These are phyloP conservation scores for Trypanosoma lewisi DNA, from an alignment of 208 protist species.

Conservation along the genomic window DNA sequence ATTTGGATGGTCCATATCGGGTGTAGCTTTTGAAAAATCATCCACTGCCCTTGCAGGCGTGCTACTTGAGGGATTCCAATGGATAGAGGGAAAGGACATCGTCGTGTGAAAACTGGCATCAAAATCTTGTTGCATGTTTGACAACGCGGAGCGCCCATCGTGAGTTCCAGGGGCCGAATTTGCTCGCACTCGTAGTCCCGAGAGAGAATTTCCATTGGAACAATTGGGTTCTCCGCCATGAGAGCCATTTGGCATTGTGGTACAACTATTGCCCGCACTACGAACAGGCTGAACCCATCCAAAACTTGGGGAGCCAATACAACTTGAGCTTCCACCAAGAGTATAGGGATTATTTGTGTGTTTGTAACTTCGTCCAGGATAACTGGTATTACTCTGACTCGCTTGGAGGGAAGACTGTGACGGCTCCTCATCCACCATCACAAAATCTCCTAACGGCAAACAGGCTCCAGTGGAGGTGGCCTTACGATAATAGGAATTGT, in stretches of 20 bases:
- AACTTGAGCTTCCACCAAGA: slow-evolving; percentile 11
- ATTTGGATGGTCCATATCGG: neutral
- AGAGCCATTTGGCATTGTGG: slow-evolving; percentile 1
- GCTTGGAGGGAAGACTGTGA: slow-evolving; percentile 27
- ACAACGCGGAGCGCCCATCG: neutral
- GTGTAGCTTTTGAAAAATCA: neutral
- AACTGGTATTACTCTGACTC: slow-evolving; percentile 26
- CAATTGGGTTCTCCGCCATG: neutral
- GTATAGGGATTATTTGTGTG: slow-evolving; percentile 27
- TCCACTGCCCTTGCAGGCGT: slow-evolving; percentile 19
- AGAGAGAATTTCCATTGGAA: neutral
- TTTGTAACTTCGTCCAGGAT: slow-evolving; percentile 10
- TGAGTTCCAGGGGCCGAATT: neutral
- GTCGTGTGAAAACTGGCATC: slow-evolving; percentile 42
- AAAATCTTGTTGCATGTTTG: slow-evolving; percentile 6
- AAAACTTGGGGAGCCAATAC: slow-evolving; percentile 22
- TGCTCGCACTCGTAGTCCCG: neutral
- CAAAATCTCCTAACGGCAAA: slow-evolving; percentile 17
- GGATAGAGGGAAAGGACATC: slow-evolving; percentile 28
- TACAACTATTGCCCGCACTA: slow-evolving; percentile 24
- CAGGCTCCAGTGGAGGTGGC: neutral
- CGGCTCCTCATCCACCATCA: slow-evolving; percentile 10
- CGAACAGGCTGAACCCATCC: slow-evolving; percentile 31
- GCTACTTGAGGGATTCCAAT: slow-evolving; percentile 35
- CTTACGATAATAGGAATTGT: neutral